phyloP scores from a whole-genome alignment of 352 stramenopile species.

The Globisporangium cederbergense region DNA sequence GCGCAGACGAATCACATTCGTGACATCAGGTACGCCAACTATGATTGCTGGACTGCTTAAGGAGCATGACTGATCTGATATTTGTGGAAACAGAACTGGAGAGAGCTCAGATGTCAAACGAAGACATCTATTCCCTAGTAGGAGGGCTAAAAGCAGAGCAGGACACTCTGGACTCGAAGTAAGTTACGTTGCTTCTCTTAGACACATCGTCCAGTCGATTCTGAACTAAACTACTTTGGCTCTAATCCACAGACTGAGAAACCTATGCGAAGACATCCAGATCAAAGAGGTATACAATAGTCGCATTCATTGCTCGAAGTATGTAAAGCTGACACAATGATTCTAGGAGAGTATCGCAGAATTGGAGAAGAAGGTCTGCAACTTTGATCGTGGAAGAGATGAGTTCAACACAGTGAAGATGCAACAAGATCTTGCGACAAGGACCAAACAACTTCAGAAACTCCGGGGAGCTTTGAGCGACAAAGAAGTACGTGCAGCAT shows the following conservation, averaged over 20 bases:
- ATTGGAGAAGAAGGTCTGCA: slow-evolving; percentile 24
- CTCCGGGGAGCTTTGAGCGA: slow-evolving; percentile 6
- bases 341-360: slow-evolving; percentile 30
- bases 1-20: slow-evolving; percentile 32
- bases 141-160: slow-evolving; percentile 24
- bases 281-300: slow-evolving; percentile 21
- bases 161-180: slow-evolving; percentile 32
- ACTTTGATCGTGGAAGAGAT: slow-evolving; percentile 11
- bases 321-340: slow-evolving; percentile 11
- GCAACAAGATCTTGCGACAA: slow-evolving; percentile 14
- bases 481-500: slow-evolving; percentile 13
- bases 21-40: slow-evolving; percentile 26
- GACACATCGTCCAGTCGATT: neutral
- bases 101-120: slow-evolving; percentile 44
- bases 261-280: slow-evolving; percentile 27
- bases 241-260: slow-evolving; percentile 24
- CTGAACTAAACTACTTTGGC: neutral
- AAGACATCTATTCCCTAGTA: slow-evolving; percentile 36
- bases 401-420: slow-evolving; percentile 6
- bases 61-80: slow-evolving; percentile 1
- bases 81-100: slow-evolving; percentile 31
- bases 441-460: slow-evolving; percentile 5
- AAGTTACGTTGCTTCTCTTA: neutral
- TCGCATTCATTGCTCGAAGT: neutral
- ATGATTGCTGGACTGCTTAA: neutral